These are phyloP conservation scores for Arabidopsis lyrata DNA, from an alignment of 441 rosid species.

Conservation along the genomic window DNA sequence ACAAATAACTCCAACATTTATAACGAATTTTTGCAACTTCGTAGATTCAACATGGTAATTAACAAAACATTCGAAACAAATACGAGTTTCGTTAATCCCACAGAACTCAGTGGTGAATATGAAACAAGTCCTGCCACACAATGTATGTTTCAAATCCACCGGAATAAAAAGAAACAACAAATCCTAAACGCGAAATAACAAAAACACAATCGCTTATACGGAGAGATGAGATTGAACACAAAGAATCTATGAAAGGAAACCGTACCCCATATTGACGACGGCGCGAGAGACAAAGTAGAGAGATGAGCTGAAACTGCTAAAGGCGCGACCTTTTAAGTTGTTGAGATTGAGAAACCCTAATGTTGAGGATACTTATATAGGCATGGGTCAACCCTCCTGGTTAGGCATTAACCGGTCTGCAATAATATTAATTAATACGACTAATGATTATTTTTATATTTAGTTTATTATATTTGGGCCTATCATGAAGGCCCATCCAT, in stretches of 20 bases:
- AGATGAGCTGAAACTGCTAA: constrained; percentile 20
- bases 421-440: background rate
- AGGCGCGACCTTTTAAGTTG: constrained; percentile 21
- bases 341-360: constrained; percentile 37
- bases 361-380: background rate
- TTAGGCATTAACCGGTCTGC: constrained; percentile 16
- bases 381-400: background rate
- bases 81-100: background rate
- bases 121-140: background rate
- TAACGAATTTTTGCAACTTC: background rate
- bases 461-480: too few species aligned
- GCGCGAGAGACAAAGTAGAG: constrained; percentile 35
- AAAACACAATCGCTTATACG: background rate
- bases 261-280: constrained; percentile 47
- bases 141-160: background rate
- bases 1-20: background rate
- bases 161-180: background rate
- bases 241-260: constrained; percentile 7
- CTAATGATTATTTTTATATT: too few species aligned
- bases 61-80: background rate
- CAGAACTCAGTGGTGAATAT: background rate
- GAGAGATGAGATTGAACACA: constrained; percentile 6
- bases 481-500: background rate
- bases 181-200: background rate
- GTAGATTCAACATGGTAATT: background rate